Evolutionary conservation across 179 eudicot species (phyloP), one percentile per base, ranked within the genome.

Genomic region (Beta macrorhiza): DNA sequence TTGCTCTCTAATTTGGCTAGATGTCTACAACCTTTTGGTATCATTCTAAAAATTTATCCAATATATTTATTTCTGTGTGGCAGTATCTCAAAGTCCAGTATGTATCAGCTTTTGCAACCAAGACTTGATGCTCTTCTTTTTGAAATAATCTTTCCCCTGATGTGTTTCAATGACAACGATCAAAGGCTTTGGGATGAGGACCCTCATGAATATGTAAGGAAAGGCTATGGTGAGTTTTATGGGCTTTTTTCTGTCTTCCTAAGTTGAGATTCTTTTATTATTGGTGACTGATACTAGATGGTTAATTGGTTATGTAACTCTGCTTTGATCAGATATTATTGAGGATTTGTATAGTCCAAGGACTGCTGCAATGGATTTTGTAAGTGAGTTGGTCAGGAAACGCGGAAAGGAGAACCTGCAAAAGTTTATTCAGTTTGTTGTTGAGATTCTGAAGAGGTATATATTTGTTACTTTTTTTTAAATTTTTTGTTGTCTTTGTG

Each of bases 361-460:
- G 81, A 97, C 99, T 82, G 99, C 99, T 29, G 97, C 99, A 77
- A 94, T 97, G 99, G 99, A 97, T 85, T 97, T 97, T 82, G 98
- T 97, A 63, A 93, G 93, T 84, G 99, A 97, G 90, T 86, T 97
- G 89, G 95, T 97, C 5, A 90, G 99, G 78, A 97, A 93, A 84
- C 99, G 98, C 52, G 97, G 93, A 19, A 97, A 97, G 82, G 97
- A 91, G 78, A 97, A 97, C 83, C 91, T 97, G 83, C 99, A 92
- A 29, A 97, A 97, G 87, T 97, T 97, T 75, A 79, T 97, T 73
- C 86, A 91, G 73, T 94, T 87, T 87, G 91, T 97, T 82, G 98
- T 97, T 77, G 98, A 91, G 85, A 89, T 97, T 81, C 92, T 97
- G 37, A 94, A 90, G 83, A 91, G 99, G 99, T 96, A 90, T 53